Base-by-base conservation (phyloP, 331 rosid genomes). In the Spiraea crenata region DNA sequence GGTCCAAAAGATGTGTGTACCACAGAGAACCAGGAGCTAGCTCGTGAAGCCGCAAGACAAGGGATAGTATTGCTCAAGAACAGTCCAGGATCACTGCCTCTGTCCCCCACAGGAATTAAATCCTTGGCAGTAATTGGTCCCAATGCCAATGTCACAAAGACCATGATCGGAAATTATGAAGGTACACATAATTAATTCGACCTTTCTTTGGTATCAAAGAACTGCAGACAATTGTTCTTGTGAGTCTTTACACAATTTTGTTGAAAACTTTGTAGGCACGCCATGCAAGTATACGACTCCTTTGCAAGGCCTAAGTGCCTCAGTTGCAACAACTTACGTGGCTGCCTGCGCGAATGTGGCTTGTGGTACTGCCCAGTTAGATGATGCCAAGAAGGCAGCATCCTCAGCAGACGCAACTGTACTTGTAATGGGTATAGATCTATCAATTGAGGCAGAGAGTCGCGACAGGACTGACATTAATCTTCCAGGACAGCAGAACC, bases 1-100 rank as follows among this genome's bases (percentile, higher is more conserved):
- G 96, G 99, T 74, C 97, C 99, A 34, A 95, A 89, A 73, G 98
- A 95, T 63, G 98, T 91, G 41, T 95, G 99, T 82, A 95, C 96
- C 9, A 13, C 79, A 51, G 77, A 51, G 48, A 73, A 95, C 77
- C 91, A 72, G 57, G 98, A 91, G 55, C 82, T 95, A 7, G 96
- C 99, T 17, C 91, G 91, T 11, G 99, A 95, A 76, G 77, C 99
- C 5, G 99, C 99, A 5, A 85, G 99, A 67, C 99, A 95, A 84
- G 99, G 99, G 62, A 95, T 88, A 76, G 99, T 95, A 73, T 74
- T 95, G 87, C 97, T 95, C 39, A 95, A 95, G 70, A 95, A 95
- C 74, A 72, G 80, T 81, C 85, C 88, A 6, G 88, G 84, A 16
- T 86, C 86, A 40, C 71, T 95, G 67, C 99, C 99, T 61, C 81